Evolutionary conservation across 2,329 filamentous ascomycete species (phyloP).

Genomic region (Triangularia setosa): DNA sequence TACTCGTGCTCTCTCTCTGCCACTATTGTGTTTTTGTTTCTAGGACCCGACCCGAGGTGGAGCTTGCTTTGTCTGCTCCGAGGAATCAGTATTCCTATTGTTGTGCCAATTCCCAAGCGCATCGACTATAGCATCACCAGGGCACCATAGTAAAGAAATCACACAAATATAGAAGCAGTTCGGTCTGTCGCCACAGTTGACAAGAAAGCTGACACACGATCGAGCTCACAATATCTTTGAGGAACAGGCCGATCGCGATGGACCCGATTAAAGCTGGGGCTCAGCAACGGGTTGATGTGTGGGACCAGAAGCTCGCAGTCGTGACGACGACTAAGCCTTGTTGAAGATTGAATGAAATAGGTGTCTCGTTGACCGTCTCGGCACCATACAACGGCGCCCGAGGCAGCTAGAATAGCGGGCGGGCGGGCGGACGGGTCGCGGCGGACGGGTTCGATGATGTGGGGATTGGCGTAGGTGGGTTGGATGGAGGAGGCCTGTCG

Average conservation of each 20-base stretch:
- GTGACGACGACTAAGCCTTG: not conserved
- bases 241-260: not conserved
- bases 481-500: not conserved
- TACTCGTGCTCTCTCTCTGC: slow-evolving; percentile 68
- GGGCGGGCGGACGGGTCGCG: not conserved
- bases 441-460: not conserved
- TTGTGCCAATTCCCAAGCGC: slow-evolving; percentile 1
- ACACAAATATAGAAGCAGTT: not conserved
- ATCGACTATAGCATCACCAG: slow-evolving; percentile 16
- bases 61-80: not conserved
- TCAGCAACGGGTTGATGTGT: too few species aligned
- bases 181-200: too few species aligned
- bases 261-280: not conserved
- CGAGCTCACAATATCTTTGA: not conserved
- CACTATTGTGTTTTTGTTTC: slow-evolving; percentile 39
- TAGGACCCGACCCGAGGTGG: not conserved
- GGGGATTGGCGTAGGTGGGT: not conserved
- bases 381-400: slow-evolving; percentile 13
- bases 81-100: not conserved
- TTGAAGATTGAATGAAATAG: not conserved
- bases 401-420: not conserved
- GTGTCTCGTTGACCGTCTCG: not conserved
- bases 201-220: not conserved
- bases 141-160: slow-evolving; percentile 5
- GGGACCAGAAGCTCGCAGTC: not conserved